These are phyloP conservation scores for Saccharomyces hybrid DNA, from an alignment of 1,139 yeast species.

Conservation along the genomic window DNA sequence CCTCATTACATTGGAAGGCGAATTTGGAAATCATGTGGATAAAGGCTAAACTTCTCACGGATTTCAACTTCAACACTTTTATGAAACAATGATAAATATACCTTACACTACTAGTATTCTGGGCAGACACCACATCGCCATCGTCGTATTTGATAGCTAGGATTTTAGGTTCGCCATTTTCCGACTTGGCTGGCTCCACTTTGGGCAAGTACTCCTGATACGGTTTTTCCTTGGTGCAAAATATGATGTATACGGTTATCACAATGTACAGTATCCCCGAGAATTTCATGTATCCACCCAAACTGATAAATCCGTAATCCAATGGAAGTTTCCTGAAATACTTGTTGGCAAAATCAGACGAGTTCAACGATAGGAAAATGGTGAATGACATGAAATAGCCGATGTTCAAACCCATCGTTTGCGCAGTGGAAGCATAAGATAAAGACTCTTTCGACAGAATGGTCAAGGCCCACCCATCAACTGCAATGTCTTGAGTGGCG, in stretches of 20 bases:
- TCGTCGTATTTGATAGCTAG: constrained; percentile 13
- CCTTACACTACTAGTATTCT: constrained; percentile 27
- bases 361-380: constrained; percentile 79
- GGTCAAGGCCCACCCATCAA: constrained; percentile 97
- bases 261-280: constrained; percentile 70
- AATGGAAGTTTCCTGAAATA: constrained; percentile 58
- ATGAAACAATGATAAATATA: constrained; percentile 70
- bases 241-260: constrained; percentile 54
- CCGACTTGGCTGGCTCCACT: constrained; percentile 23
- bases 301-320: constrained; percentile 58
- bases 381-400: constrained; percentile 93
- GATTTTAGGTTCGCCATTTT: background rate
- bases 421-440: constrained; percentile 96
- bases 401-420: constrained; percentile 85
- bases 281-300: constrained; percentile 66
- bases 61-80: constrained; percentile 61
- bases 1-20: constrained; percentile 93
- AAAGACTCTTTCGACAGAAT: constrained; percentile 69
- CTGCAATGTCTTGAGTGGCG: constrained; percentile 98
- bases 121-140: constrained; percentile 24
- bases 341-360: constrained; percentile 86
- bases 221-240: constrained; percentile 63
- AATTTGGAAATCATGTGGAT: constrained; percentile 76
- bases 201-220: constrained; percentile 13
- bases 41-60: constrained; percentile 65